Percentiles rank a stretch among this genome's conserved stretches.
Conservation (phyloP, 2,329 filamentous ascomycete genomes). For the Bretziella fagacearum region DNA sequence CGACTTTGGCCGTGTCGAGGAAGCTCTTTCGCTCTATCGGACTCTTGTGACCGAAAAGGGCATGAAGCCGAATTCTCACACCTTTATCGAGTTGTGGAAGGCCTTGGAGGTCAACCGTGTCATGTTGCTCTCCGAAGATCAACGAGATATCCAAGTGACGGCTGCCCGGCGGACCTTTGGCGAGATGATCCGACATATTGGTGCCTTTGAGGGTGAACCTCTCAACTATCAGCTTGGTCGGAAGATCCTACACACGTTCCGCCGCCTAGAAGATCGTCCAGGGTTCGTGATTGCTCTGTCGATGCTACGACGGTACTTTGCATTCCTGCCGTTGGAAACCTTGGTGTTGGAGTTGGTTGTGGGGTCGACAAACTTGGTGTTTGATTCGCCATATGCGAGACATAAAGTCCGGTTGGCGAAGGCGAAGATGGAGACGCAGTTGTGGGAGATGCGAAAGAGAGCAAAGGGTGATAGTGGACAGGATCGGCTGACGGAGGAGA, state of each 20-base stretch:
- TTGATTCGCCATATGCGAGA: constrained; percentile 26
- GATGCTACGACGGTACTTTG: constrained; percentile 27
- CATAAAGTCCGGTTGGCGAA: constrained; percentile 27
- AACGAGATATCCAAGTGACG: constrained; percentile 20
- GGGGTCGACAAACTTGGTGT: constrained; percentile 28
- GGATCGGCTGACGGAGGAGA: constrained; percentile 17
- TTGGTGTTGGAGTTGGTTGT: constrained; percentile 31
- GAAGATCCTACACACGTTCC: constrained; percentile 34
- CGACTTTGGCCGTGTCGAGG: constrained; percentile 36
- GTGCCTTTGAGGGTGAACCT: constrained; percentile 24
- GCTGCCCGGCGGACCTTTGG: constrained; percentile 29
- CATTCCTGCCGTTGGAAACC: constrained; percentile 28
- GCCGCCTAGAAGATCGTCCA: constrained; percentile 27
- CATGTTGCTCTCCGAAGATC: constrained; percentile 21
- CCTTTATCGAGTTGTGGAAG: constrained; percentile 52
- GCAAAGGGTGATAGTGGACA: constrained; percentile 18
- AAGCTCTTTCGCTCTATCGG: constrained; percentile 39
- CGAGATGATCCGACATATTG: constrained; percentile 32
- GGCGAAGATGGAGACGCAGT: constrained; percentile 26
- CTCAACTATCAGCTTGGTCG: constrained; percentile 32
- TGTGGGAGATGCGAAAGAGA: constrained; percentile 8
- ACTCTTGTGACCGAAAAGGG: constrained; percentile 32
- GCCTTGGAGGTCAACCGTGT: constrained; percentile 35
- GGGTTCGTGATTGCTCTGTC: constrained; percentile 31
- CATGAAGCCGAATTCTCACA: constrained; percentile 47